Base-by-base conservation (phyloP, 2,329 filamentous ascomycete genomes). In the Fusarium brachygibbosum region DNA sequence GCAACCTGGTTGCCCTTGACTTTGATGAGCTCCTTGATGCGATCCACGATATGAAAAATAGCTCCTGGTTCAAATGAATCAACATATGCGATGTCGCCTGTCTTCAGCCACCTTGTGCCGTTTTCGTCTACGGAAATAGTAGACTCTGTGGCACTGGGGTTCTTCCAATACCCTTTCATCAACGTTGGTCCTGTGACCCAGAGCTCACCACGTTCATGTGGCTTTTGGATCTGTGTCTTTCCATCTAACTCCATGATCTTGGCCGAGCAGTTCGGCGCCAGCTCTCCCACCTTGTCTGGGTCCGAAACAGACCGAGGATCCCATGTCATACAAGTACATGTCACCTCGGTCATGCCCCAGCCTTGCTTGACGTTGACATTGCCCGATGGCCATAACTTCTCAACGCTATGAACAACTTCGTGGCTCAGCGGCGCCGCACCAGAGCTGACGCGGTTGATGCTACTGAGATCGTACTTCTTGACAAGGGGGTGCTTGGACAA, bases 291-390 rank as follows among this genome's bases (percentile, higher is more conserved):
- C 1, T 71, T 67, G 10, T 53, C 50, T 6, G 58, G 48, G 7
- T 59, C 53, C 16, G 31, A 48, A 9, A 19, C 10, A 0, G 31
- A 35, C 73, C 94, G 95, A n/a, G 92, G 85, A 63, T 91, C 84
- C 85, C 88, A 93, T 5, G 83, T 84, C 21, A 92, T 84, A 16
- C 87, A 83, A 0, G 90, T 88, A 76, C 92, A 95, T 0, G 93
- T 96, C 3, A 87, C 79, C 76, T 96, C 93, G 1, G 93, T 96
- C 93, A 97, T 95, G 5, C 93, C 93, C 91, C 92, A 97, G 3
- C 91, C 93, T 77, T 95, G 93, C 75, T 81, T 80, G 10, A 85
- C 66, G 0, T 65, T 62, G 12, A 86, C 55, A 1, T 74, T 69
- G 1, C 75, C 71, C 21, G 68, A 52, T 0, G 76, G 74, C 83